phyloP scores from a whole-genome alignment of 2,329 filamentous ascomycete species.

The Arthrobotrys sinensis region DNA sequence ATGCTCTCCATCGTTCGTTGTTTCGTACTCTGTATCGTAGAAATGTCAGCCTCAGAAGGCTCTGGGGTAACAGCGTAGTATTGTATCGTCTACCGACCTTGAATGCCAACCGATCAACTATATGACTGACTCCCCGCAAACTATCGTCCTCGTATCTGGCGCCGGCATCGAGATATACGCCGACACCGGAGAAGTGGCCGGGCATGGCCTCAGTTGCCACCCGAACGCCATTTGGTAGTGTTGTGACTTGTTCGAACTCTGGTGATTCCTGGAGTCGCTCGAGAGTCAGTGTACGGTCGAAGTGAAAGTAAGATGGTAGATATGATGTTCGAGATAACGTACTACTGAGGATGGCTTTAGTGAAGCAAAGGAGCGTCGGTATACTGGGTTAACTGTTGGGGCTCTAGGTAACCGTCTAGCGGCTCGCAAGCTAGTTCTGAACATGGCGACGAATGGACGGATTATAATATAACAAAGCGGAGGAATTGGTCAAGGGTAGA shows the following conservation, averaged over 20 bases:
- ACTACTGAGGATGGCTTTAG: slow-evolving; percentile 37
- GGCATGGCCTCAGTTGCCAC: slow-evolving; percentile 95
- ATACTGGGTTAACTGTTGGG: slow-evolving; percentile 14
- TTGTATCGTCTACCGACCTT: slow-evolving; percentile 72
- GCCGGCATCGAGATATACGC: slow-evolving; percentile 94
- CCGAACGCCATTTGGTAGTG: slow-evolving; percentile 89
- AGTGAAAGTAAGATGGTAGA: background rate
- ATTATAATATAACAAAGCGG: background rate
- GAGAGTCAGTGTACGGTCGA: background rate
- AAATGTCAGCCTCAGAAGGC: background rate
- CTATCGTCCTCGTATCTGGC: slow-evolving; percentile 91
- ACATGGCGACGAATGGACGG: slow-evolving; percentile 21
- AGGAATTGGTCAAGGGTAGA: background rate
- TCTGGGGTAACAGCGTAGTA: no score
- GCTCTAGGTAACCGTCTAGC: slow-evolving; percentile 49
- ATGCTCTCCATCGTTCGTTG: slow-evolving; percentile 83
- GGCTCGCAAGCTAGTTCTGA: slow-evolving; percentile 55
- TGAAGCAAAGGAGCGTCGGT: slow-evolving; percentile 54
- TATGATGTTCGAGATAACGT: slow-evolving; percentile 5
- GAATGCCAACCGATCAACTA: slow-evolving; percentile 95
- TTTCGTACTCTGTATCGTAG: slow-evolving; percentile 73
- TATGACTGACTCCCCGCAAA: slow-evolving; percentile 91
- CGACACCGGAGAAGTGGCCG: slow-evolving; percentile 93
- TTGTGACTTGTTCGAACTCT: slow-evolving; percentile 89
- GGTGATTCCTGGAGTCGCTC: slow-evolving; percentile 77